Conservation (phyloP, 257 asterid species). For the Solanum corneliomulleri region DNA sequence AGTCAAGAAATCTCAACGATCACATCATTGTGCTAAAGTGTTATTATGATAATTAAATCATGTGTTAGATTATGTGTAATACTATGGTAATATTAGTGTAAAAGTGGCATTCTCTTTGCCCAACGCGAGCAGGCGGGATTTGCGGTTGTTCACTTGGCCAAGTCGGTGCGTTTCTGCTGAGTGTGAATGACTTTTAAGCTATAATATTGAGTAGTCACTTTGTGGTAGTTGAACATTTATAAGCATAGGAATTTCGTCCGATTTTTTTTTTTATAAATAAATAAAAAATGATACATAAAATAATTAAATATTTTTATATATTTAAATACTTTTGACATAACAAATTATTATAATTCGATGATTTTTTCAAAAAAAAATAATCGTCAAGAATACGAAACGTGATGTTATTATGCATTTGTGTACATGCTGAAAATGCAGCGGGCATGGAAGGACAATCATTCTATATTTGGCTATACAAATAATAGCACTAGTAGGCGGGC, state of each 20-base stretch:
- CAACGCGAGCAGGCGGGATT: conserved; percentile 33
- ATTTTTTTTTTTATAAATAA: no score
- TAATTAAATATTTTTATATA: no score
- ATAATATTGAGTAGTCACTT: neutral
- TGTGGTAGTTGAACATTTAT: neutral
- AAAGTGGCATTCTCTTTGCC: conserved; percentile 18
- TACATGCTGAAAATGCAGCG: neutral
- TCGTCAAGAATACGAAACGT: neutral
- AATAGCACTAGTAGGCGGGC: neutral
- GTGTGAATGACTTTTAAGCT: neutral
- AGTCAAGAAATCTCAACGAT: neutral
- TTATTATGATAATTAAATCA: neutral
- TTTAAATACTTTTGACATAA: no score
- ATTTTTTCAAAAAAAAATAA: no score
- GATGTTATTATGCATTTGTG: neutral
- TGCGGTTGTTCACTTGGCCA: conserved; percentile 30
- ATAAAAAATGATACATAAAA: no score
- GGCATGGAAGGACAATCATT: neutral
- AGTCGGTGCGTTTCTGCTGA: neutral
- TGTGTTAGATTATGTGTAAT: neutral
- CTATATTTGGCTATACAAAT: neutral
- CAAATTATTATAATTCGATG: no score
- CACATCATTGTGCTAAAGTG: neutral
- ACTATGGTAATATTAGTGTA: neutral
- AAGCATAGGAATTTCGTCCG: no score